Evolutionary conservation across 2,329 filamentous ascomycete genomes (phyloP), one percentile per base, ranked within the genome.

Genomic region (Penicillium sp.): DNA sequence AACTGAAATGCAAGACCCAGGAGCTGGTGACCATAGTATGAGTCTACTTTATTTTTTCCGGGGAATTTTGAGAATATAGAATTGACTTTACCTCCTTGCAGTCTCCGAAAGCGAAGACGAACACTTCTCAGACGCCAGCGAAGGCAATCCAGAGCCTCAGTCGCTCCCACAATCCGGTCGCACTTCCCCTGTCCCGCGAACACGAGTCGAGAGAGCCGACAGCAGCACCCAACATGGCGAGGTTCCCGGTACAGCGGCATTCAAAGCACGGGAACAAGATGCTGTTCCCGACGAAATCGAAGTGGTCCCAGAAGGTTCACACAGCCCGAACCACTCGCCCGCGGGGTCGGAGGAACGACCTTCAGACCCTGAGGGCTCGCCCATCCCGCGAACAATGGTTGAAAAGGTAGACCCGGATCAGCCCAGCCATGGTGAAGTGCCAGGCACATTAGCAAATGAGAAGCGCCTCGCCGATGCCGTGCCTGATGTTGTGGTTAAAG

Each of bases 51-150:
- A 38, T 51, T 45, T 24, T 36, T 21, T 38, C 41, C 24, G 3
- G 14, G 18, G 32, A 31, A 24, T 27, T 18, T 29, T 34, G 27
- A 11, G 14, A 29, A 36, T 13, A 31, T 38, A 45, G 42, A 38
- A 52, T 31, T 45, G 24, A 48, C 27, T n/a, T 29, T 9, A 7
- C 13, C 10, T 27, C 13, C 40, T 32, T 67, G 71, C 75, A 68
- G 76, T 69, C 44, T 81, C 79, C 39, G 80, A 80, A 54, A 81
- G 79, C 55, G 81, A 77, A 47, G 77, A 83, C 45, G 85, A 87
- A 57, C 82, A 87, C 71, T 88, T 87, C 70, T 86, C 84, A 44
- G 85, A 87, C 66, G 85, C 85, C 53, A 83, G 79, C 41, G 85
- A 87, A 75, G 84, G 83, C 62, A 72, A 72, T 43, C 57, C 62